Evolutionary conservation across 805 yeast species (phyloP), one percentile per base, ranked within the genome.

Genomic region (Cyberlindnera sargentensis): DNA sequence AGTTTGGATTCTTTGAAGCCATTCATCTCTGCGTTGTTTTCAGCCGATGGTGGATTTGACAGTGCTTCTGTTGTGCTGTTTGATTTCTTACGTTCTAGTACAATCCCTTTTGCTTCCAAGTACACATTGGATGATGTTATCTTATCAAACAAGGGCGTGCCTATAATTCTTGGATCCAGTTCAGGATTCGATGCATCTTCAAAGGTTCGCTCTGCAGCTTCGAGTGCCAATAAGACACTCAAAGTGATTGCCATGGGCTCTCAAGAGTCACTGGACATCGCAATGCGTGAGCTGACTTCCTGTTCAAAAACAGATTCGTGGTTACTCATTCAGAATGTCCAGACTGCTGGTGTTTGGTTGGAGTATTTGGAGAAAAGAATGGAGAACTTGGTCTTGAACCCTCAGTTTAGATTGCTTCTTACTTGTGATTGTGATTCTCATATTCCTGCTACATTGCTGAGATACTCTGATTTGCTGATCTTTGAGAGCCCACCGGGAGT

Each of bases 241-340:
- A 57, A 54, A 0, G 60, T 71, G 1, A 71, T 85, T 33, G 76
- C 96, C 0, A 70, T 90, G 76, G 97, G 96, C 0, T 77, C 95
- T 0, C 57, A 60, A 25, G 95, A 87, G 60, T 82, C 85, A 8
- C 60, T 68, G 2, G 72, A 66, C 3, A 63, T 69, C 34, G 90
- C 91, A 0, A 75, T 73, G 24, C 63, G 66, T 40, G 76, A 77
- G n/a, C 63, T 87, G 7, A 54, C 58, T 1, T 61, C 58, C 8
- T 76, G 78, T 0, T 56, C 71, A 1, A 63, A 57, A n/a, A 56
- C 56, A 1, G 88, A 86, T 0, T 53, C 60, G 2, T 88, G 96
- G 96, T 60, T 91, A 0, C 53, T 90, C 28, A 61, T 91, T 29
- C 95, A 91, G 57, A 90, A 90, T 55, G 66, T 86, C 9, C 96